Percentiles rank a stretch among this genome's conserved stretches.
Conservation (phyloP, 2,329 filamentous ascomycete species). For the Hypoxylon sp. region DNA sequence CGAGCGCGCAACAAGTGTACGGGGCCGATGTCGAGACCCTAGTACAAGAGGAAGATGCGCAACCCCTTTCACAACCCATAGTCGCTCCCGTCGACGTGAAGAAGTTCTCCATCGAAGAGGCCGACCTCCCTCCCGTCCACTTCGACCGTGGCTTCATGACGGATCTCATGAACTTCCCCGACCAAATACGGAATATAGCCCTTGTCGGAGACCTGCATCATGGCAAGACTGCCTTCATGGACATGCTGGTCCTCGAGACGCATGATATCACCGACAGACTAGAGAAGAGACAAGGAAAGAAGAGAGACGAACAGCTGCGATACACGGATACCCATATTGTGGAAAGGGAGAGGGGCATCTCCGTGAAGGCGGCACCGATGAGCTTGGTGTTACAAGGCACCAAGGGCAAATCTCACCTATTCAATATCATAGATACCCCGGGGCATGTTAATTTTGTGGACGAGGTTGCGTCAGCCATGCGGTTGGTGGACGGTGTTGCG, state of each 20-base stretch:
- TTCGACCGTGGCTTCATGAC: conserved; percentile 94
- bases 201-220: conserved; percentile 94
- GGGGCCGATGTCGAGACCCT: conserved; percentile 93
- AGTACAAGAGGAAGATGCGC: conserved; percentile 96
- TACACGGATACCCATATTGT: conserved; percentile 94
- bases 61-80: conserved; percentile 91
- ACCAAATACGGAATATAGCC: conserved; percentile 93
- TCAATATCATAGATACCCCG: conserved; percentile 96
- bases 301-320: conserved; percentile 87
- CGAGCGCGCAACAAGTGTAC: conserved; percentile 96
- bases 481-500: conserved; percentile 91
- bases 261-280: conserved; percentile 85
- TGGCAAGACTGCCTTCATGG: conserved; percentile 97
- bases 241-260: conserved; percentile 96
- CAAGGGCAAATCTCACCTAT: conserved; percentile 91
- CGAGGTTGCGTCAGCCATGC: conserved; percentile 88
- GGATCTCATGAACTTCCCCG: conserved; percentile 94
- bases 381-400: conserved; percentile 88
- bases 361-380: conserved; percentile 95
- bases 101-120: conserved; percentile 95
- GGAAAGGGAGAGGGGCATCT: conserved; percentile 89
- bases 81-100: conserved; percentile 93
- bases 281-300: conserved; percentile 83
- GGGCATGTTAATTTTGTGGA: conserved; percentile 99
- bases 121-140: conserved; percentile 87